Evolutionary conservation across 345 rosid species (phyloP), one percentile per base, ranked within the genome.

Genomic region (Eucalyptus cloeziana): DNA sequence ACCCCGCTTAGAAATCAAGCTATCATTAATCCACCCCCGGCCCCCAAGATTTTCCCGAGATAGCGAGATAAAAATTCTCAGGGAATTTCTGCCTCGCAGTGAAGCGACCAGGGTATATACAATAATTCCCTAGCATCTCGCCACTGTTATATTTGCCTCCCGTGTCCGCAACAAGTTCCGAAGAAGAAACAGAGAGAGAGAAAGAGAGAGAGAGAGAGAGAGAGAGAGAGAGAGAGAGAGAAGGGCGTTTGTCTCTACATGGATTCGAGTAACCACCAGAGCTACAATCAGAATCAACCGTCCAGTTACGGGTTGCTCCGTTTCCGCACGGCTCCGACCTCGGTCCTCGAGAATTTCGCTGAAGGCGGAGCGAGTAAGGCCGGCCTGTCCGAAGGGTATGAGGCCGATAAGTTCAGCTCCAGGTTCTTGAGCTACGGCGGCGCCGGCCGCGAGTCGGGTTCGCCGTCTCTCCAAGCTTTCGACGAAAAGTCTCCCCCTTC

Each of bases 241-340:
- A 86, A 33, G n/a, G 31, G 50, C 16, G 51, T 86, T 79, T 30
- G 64, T 58, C 87, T 87, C 85, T 92, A 94, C 85, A 96, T 96
- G 99, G 98, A 96, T 94, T 95, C 99, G 9, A 93, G 89, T 44
- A 92, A 87, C 88, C 94, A 80, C 85, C 93, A 89, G 86, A 89
- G 87, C 52, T 95, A 94, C 71, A 91, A 87, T 85, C 89, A 90
- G 85, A 76, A 47, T 76, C 85, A 76, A 76, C 96, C 93, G 92
- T 86, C 96, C 90, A 93, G 89, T 88, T 92, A 95, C 69, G 98
- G 98, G 88, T 90, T 96, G 87, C 94, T 96, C 86, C 94, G 99
- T 87, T 97, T 97, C 89, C 94, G 98, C 69, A 96, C 99, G 10
- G 98, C 98, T 37, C 98, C 98, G 11, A 96, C 94, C 89, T 93